Base-by-base conservation (phyloP, 805 yeast genomes). In the Saturnispora zaruensis region DNA sequence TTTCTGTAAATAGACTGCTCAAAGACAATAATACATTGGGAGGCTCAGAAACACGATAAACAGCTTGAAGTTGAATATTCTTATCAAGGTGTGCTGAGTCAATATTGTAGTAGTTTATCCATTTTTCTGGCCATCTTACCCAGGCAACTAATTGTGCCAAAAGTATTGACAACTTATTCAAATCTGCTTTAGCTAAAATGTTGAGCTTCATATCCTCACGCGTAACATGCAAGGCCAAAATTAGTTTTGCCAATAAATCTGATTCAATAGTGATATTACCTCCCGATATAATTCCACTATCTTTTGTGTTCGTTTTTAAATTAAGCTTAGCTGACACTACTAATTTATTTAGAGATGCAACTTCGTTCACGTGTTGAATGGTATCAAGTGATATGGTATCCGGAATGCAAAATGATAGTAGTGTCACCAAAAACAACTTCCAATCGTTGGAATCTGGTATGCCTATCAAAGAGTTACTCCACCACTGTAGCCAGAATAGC, bases 171-270 rank as follows among this genome's bases (percentile, higher is more conserved):
- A 90, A 57, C 30, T 65, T 65, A 3, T 67, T 56, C 11, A 73
- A 66, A 7, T 67, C 62, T 0, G 57, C 49, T 3, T 59, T 49
- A 5, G 73, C 68, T 24, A 79, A 65, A 1, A 77, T 65, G 57
- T 84, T 80, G 28, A 91, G 67, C 46, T 75, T 73, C 43, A 75
- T 63, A 53, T 91, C 97, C 62, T 91, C 97, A 48, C 89, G 69
- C 2, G 87, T 66, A 36, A 89, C 59, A 66, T 90, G 97, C 44
- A 91, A 65, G 0, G 89, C 78, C 24, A 85, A 65, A 0, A 81
- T 73, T 9, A 87, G 73, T 51, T 77, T 80, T 0, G 91, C 84
- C 0, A 81, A 67, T 57, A 80, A 64, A 34, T 47, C 50, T 28
- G 79, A 78, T n/a, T 70, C 66, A 30, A 52, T 54, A 5, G 44